Evolutionary conservation across 208 protist species (phyloP).

Genomic region (Trichomonas vaginalis): DNA sequence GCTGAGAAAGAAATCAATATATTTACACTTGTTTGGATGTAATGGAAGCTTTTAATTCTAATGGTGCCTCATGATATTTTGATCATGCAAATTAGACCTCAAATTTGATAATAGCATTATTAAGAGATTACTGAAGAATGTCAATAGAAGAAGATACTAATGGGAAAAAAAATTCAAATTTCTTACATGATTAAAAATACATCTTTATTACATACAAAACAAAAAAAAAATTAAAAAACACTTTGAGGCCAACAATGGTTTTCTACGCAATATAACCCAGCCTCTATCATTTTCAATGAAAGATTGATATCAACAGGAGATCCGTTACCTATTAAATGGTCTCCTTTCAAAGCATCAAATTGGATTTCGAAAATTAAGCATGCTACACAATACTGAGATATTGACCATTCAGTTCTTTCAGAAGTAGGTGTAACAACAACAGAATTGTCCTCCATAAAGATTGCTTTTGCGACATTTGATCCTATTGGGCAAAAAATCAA

Average conservation of each 20-base stretch:
- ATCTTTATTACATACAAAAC: too few species aligned
- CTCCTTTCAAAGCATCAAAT: background rate
- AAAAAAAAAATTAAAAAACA: too few species aligned
- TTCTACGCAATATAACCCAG: background rate
- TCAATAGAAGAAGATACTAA: too few species aligned
- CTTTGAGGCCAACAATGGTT: background rate
- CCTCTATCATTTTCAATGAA: background rate
- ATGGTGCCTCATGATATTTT: too few species aligned
- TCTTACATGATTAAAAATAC: too few species aligned
- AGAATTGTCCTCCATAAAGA: background rate
- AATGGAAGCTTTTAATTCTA: too few species aligned
- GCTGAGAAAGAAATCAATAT: too few species aligned
- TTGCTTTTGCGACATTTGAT: background rate
- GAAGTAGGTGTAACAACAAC: background rate
- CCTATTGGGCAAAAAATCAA: background rate
- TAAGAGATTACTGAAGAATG: too few species aligned
- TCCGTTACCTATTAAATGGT: background rate
- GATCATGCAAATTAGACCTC: too few species aligned
- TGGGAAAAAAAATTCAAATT: too few species aligned
- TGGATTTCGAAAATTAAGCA: background rate
- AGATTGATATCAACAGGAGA: background rate
- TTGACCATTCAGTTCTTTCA: background rate
- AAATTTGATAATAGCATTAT: too few species aligned
- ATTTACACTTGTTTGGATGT: too few species aligned
- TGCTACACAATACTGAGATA: background rate